phyloP scores from a whole-genome alignment of 2,329 filamentous ascomycete species.

The Aspergillus udagawae region DNA sequence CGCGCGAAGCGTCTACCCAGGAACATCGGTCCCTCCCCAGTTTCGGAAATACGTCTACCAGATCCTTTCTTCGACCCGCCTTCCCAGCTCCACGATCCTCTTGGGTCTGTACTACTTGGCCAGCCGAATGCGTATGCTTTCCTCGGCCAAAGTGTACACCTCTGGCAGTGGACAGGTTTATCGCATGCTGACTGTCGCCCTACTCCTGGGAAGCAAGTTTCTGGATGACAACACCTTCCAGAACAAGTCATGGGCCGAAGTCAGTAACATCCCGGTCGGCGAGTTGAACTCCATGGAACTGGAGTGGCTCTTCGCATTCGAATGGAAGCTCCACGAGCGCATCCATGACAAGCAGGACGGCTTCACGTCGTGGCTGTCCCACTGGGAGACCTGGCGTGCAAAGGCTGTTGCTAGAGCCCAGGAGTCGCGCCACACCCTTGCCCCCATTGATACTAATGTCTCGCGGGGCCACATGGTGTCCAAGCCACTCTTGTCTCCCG shows the following conservation, averaged over 20 bases:
- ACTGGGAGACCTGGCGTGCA: constrained; percentile 62
- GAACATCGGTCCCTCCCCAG: constrained; percentile 60
- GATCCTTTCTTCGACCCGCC: constrained; percentile 82
- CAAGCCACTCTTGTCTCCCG: constrained; percentile 47
- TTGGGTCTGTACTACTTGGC: constrained; percentile 87
- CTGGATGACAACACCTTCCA: constrained; percentile 97
- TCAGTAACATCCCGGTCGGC: constrained; percentile 79
- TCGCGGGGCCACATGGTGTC: constrained; percentile 49
- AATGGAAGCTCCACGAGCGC: constrained; percentile 83
- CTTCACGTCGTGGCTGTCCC: constrained; percentile 60
- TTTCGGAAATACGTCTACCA: constrained; percentile 91
- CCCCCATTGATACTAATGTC: constrained; percentile 63
- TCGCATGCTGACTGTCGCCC: constrained; percentile 77
- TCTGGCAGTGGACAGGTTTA: constrained; percentile 68
- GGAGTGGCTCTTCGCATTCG: constrained; percentile 79
- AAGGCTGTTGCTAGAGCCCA: constrained; percentile 46
- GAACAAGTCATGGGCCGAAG: constrained; percentile 94
- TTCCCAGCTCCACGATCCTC: constrained; percentile 87
- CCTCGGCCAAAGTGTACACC: constrained; percentile 52
- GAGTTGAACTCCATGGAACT: constrained; percentile 84
- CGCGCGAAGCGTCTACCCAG: constrained; percentile 60
- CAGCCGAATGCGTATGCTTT: constrained; percentile 73
- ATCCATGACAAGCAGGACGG: constrained; percentile 69
- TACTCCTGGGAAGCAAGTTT: constrained; percentile 91
- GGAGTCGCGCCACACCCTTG: constrained; percentile 49